A percentile compares a stretch with the other conserved stretches of the same genome.
Conservation (phyloP, 1,284 basidiomycete species). For the Leccinum holopus region DNA sequence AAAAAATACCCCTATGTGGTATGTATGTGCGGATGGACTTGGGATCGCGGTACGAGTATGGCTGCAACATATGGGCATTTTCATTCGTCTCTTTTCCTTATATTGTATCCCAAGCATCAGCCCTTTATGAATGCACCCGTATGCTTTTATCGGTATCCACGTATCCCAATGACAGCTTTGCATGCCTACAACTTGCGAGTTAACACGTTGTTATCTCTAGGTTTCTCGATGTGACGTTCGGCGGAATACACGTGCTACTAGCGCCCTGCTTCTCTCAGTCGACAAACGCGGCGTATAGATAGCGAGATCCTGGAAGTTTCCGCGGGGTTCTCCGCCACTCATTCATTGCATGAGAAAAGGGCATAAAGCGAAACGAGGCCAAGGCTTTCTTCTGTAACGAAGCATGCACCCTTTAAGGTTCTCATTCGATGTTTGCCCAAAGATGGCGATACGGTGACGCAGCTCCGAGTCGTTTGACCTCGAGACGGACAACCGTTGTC, state of each 20-base stretch:
- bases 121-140: slow-evolving; percentile 29
- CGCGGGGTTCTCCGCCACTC: slow-evolving; percentile 13
- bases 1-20: slow-evolving; percentile 30
- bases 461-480: not conserved
- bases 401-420: not conserved
- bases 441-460: not conserved
- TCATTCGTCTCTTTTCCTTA: slow-evolving; percentile 7
- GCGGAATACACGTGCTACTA: not conserved
- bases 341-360: slow-evolving; percentile 3
- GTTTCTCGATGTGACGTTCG: not conserved
- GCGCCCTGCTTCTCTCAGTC: not conserved
- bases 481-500: not conserved
- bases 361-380: slow-evolving; percentile 7
- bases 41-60: slow-evolving; percentile 22
- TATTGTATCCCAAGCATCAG: slow-evolving; percentile 10
- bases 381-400: not conserved
- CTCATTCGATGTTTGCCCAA: not conserved
- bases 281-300: slow-evolving; percentile 2
- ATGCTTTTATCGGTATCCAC: slow-evolving; percentile 22
- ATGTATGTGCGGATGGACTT: slow-evolving; percentile 7
- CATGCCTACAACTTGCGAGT: slow-evolving; percentile 1
- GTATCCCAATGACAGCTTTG: slow-evolving; percentile 20
- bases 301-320: slow-evolving; percentile 18
- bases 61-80: slow-evolving; percentile 25
- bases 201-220: slow-evolving; percentile 11